phyloP scores from a whole-genome alignment of 2,329 filamentous ascomycete species.

The Zasmidium angulare region DNA sequence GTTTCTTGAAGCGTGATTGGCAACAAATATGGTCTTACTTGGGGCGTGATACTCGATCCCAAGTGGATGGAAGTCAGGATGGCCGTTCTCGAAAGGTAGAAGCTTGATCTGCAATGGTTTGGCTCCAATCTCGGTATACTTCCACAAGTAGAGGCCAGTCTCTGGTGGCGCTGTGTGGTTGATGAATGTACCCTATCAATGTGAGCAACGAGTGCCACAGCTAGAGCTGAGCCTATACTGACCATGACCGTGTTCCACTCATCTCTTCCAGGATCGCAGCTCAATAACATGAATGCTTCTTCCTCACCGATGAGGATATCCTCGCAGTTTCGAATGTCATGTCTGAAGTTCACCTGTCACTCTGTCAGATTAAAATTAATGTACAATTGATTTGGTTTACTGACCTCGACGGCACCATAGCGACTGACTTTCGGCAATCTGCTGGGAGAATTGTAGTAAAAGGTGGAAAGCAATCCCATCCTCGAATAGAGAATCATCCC shows the following conservation, averaged over 20 bases:
- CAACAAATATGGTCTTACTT: slow-evolving; percentile 40
- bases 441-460: slow-evolving; percentile 23
- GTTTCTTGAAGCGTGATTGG: slow-evolving; percentile 40
- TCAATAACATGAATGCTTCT: slow-evolving; percentile 41
- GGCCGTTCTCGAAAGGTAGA: slow-evolving; percentile 25
- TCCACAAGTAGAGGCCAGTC: slow-evolving; percentile 41
- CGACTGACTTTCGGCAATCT: slow-evolving; percentile 12
- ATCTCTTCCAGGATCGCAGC: slow-evolving; percentile 45
- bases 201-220: background rate
- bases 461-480: slow-evolving; percentile 12
- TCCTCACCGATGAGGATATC: slow-evolving; percentile 42
- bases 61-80: slow-evolving; percentile 43
- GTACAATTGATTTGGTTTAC: background rate
- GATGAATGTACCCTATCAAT: slow-evolving; percentile 30
- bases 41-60: slow-evolving; percentile 40
- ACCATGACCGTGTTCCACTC: slow-evolving; percentile 50
- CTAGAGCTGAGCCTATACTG: slow-evolving; percentile 5
- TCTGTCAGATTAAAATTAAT: slow-evolving; percentile 6
- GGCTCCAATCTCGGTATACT: slow-evolving; percentile 32
- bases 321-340: slow-evolving; percentile 45
- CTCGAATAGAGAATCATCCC: slow-evolving; percentile 24
- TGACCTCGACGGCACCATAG: background rate
- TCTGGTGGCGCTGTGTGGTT: slow-evolving; percentile 19
- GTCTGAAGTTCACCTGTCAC: slow-evolving; percentile 36
- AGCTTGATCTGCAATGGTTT: slow-evolving; percentile 31